Evolutionary conservation across 192 early-diverging fungal genomes (phyloP), one percentile per base, ranked within the genome.

Genomic region (Coemansia sp.): DNA sequence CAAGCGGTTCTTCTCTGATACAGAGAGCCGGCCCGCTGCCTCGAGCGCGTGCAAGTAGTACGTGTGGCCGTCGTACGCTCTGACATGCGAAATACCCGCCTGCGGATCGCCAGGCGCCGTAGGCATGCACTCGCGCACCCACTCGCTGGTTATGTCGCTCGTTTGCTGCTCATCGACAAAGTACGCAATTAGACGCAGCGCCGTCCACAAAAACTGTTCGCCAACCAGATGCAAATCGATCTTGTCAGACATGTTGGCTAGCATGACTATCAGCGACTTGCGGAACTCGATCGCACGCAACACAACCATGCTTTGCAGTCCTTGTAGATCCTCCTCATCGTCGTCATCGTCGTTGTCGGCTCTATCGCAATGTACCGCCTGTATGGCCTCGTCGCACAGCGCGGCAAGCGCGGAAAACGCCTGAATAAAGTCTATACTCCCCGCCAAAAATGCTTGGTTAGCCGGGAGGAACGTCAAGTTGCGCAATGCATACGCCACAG

Each of bases 1-100:
- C 53, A 47, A 56, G 17, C 75, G 75, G 53, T 77, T 77, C 14
- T 39, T 35, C 47, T 71, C 69, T 1, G 68, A 53, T 6, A 73
- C 59, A 8, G 71, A 65, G 64, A 83, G 43, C 19, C 74, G 71
- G 12, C 62, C 80, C 1, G 60, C 47, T 0, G 68, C 70, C 42
- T 83, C 80, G 59, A 83, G 60, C 14, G 80, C 75, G 47, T 69
- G 65, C 60, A 82, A 46, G 47, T 71, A 77, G 56, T 77, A 77
- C 19, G 56, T 54, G 17, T 62, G 70, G 8, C 70, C 71, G 37
- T 78, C 71, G 7, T 65, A 58, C 10, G 71, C 70, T 46, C 47
- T 60, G 31, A 73, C 66, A 29, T 73, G 59, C 10, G 39, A 29
- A 22, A 58, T 29, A 10, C 29, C 29, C 24, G 47, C 46, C 47